phyloP scores from a whole-genome alignment of 495 filamentous ascomycete species.

The Xylaria intraflava region DNA sequence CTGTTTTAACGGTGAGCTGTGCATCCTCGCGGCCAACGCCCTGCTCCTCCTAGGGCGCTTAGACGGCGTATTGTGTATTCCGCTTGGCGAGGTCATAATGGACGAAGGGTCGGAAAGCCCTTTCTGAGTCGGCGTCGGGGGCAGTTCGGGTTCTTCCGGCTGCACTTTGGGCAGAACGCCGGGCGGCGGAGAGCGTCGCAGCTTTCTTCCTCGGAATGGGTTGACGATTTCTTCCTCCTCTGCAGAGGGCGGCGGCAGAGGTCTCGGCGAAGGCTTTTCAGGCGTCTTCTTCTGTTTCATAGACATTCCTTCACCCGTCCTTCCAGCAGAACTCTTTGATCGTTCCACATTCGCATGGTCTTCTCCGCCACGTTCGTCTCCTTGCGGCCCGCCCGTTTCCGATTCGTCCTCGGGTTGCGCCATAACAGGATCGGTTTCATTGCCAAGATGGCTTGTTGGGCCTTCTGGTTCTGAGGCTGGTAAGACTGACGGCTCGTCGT shows the following conservation, averaged over 20 bases:
- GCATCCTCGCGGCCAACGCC: slow-evolving; percentile 32
- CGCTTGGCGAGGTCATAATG: slow-evolving; percentile 43
- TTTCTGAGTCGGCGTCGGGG: slow-evolving; percentile 59
- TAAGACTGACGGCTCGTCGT: slow-evolving; percentile 13
- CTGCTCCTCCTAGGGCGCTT: slow-evolving; percentile 35
- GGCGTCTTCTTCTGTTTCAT: slow-evolving; percentile 22
- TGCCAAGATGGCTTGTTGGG: background rate
- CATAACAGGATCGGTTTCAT: background rate
- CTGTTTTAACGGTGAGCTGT: slow-evolving; percentile 43
- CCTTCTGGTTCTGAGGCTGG: slow-evolving; percentile 16
- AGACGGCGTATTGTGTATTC: slow-evolving; percentile 49
- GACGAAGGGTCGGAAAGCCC: slow-evolving; percentile 48
- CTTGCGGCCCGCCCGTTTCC: background rate
- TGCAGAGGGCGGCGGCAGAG: slow-evolving; percentile 35
- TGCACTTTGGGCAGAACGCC: slow-evolving; percentile 31
- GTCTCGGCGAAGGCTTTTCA: slow-evolving; percentile 30
- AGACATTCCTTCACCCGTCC: slow-evolving; percentile 17
- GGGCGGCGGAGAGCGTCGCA: slow-evolving; percentile 30
- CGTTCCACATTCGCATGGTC: background rate
- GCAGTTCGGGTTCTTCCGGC: slow-evolving; percentile 57
- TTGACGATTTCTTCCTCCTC: slow-evolving; percentile 40
- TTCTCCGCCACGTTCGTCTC: background rate
- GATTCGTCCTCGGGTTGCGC: slow-evolving; percentile 1
- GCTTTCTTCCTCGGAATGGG: slow-evolving; percentile 32
- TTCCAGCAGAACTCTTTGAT: slow-evolving; percentile 15